Evolutionary conservation across 2,329 filamentous ascomycete species (phyloP), one percentile per base, ranked within the genome.

Genomic region (Cordyceps pruinosa): DNA sequence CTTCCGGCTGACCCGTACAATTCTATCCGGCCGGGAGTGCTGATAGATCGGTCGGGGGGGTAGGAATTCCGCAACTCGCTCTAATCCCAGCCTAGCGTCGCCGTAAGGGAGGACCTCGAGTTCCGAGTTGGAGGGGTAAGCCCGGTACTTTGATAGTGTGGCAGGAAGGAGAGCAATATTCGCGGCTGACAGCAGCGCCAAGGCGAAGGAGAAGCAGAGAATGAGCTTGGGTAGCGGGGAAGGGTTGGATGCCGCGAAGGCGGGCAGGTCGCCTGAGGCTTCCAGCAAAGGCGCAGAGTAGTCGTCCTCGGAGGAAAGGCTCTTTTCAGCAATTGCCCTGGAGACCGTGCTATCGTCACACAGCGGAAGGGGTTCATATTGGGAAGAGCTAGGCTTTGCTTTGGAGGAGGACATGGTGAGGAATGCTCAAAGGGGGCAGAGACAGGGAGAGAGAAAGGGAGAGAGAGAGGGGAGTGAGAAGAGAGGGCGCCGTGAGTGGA

Each of bases 1-100:
- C 15, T 53, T 42, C 8, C 50, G 50, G 39, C 50, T 53, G 17
- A 53, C 50, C 17, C 50, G 50, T 15, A 21, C 50, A 23, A 53
- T 53, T 44, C 26, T 44, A 53, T 53, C 37, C 25, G 50, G 50
- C 50, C 50, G 44, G 15, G 37, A 3, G 13, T 19, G 37, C 4
- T 32, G 50, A 30, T 42, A 53, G 35, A n/a, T 13, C n/a, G 13
- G 35, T 7, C 7, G 12, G 7, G 50, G 50, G 25, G 21, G 32
- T 13, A 21, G 9, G 26, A 42, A 37, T 13, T 42, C 13, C 4
- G 23, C 35, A 10, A 30, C 25, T 12, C 17, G 23, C 8, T 48
- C 46, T 19, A 48, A 34, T 4, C 46, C 46, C 25, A 34, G 17
- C 10, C 46, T 34, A 21, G 46, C 26, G 46, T 32, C 46, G 25